Percentiles rank a stretch among this genome's conserved stretches.
Evolutionary conservation across 1,284 basidiomycete genomes (phyloP).

Genomic region (Boletus sp.): DNA sequence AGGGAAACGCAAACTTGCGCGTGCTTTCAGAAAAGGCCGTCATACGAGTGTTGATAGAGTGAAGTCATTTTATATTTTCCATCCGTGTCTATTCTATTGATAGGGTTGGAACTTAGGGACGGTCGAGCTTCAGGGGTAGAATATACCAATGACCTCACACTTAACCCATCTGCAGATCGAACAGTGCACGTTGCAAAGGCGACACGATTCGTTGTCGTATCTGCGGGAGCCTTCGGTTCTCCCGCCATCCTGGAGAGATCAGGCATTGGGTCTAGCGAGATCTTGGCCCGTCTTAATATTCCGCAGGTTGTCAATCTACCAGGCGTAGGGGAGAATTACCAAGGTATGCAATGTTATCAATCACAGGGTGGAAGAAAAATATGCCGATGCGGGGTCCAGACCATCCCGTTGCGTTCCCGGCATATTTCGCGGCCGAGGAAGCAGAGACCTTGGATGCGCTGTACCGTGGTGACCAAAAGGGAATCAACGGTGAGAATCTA

Average conservation of each 20-base stretch:
- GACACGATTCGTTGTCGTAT: conserved; percentile 17
- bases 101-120: conserved; percentile 6
- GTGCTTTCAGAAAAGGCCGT: conserved; percentile 20
- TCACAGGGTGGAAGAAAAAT: background rate
- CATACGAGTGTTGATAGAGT: conserved; percentile 21
- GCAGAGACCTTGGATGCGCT: conserved; percentile 45
- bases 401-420: conserved; percentile 40
- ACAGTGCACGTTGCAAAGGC: conserved; percentile 12
- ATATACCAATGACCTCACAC: conserved; percentile 20
- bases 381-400: conserved; percentile 34
- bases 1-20: conserved; percentile 17
- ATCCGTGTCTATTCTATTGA: background rate
- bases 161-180: conserved; percentile 10
- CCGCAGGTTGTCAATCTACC: conserved; percentile 45
- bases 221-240: conserved; percentile 22
- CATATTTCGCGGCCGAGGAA: conserved; percentile 41
- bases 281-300: conserved; percentile 16
- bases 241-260: conserved; percentile 25
- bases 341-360: conserved; percentile 36
- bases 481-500: conserved; percentile 35
- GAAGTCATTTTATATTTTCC: background rate
- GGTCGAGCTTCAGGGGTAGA: conserved; percentile 27
- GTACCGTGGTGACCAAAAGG: conserved; percentile 37
- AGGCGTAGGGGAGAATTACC: conserved; percentile 53
- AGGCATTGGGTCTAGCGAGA: conserved; percentile 18